Evolutionary conservation across 164 flowering plant genomes (phyloP).

Genomic region (Umbellularia californica): DNA sequence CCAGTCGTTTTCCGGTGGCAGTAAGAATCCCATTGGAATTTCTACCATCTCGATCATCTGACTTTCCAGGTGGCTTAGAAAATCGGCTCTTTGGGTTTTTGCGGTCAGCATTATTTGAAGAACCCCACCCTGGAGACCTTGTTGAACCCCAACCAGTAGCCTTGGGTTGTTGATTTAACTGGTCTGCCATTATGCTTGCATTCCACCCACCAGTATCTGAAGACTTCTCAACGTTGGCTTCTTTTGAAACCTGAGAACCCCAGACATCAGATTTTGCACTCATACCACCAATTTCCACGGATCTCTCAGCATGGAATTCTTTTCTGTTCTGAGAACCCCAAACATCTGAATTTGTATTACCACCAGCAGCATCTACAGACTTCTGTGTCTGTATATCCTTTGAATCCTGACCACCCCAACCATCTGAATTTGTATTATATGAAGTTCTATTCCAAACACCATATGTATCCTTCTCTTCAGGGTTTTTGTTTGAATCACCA

Average conservation of each 20-base stretch:
- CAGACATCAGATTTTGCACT: not conserved
- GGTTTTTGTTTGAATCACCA: not conserved
- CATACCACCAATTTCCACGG: slow-evolving; percentile 1
- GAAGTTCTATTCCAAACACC: not conserved
- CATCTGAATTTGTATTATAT: not conserved
- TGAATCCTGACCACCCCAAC: not conserved
- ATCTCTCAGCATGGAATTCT: not conserved
- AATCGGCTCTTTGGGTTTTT: slow-evolving; percentile 36
- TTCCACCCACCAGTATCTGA: slow-evolving; percentile 6
- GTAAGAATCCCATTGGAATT: slow-evolving; percentile 31
- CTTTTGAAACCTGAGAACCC: not conserved
- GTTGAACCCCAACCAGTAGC: slow-evolving; percentile 24
- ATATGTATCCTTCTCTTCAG: not conserved
- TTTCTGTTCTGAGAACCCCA: not conserved
- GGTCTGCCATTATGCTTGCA: not conserved
- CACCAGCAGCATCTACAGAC: not conserved
- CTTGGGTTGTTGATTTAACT: slow-evolving; percentile 1
- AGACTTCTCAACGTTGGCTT: not conserved
- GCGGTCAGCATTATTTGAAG: slow-evolving; percentile 17
- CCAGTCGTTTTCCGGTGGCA: slow-evolving; percentile 53
- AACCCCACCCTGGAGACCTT: slow-evolving; percentile 24
- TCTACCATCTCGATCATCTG: slow-evolving; percentile 24
- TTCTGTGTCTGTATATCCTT: not conserved
- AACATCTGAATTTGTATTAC: not conserved
- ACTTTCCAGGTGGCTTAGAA: slow-evolving; percentile 27